Conservation (phyloP, 2,329 filamentous ascomycete genomes). For the Lecanicillium sp. region DNA sequence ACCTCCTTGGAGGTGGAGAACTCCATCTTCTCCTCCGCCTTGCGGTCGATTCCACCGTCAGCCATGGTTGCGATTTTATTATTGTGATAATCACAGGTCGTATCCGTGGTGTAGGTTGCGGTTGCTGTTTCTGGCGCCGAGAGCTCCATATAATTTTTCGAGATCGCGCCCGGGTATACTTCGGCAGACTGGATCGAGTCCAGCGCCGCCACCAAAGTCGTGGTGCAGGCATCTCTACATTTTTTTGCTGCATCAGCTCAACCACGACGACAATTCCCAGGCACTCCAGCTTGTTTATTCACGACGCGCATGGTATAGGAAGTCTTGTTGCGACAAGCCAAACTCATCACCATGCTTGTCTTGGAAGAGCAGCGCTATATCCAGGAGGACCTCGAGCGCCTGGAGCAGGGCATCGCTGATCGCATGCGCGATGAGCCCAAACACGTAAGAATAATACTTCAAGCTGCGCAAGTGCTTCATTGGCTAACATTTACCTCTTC, state of each 20-base stretch:
- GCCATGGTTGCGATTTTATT: slow-evolving; percentile 59
- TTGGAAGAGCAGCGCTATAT: slow-evolving; percentile 90
- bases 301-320: too few species aligned
- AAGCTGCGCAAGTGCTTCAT: slow-evolving; percentile 12
- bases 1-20: slow-evolving; percentile 98
- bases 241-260: not conserved
- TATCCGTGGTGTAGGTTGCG: not conserved
- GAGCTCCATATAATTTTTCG: too few species aligned
- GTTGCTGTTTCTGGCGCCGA: too few species aligned
- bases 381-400: slow-evolving; percentile 91
- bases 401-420: slow-evolving; percentile 90
- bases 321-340: slow-evolving; percentile 3
- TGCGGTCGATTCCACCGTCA: slow-evolving; percentile 77
- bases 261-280: slow-evolving; percentile 7
- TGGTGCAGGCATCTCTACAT: too few species aligned
- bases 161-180: slow-evolving; percentile 3
- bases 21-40: slow-evolving; percentile 93
- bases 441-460: slow-evolving; percentile 51
- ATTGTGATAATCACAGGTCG: not conserved
- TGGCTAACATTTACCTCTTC: slow-evolving; percentile 16
- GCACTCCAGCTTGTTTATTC: too few species aligned
- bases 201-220: too few species aligned
- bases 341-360: slow-evolving; percentile 57
- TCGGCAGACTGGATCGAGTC: not conserved
- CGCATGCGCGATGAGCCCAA: slow-evolving; percentile 82